Conservation (phyloP, 768 basidiomycete species). For the Pulveroboletus sp. region DNA sequence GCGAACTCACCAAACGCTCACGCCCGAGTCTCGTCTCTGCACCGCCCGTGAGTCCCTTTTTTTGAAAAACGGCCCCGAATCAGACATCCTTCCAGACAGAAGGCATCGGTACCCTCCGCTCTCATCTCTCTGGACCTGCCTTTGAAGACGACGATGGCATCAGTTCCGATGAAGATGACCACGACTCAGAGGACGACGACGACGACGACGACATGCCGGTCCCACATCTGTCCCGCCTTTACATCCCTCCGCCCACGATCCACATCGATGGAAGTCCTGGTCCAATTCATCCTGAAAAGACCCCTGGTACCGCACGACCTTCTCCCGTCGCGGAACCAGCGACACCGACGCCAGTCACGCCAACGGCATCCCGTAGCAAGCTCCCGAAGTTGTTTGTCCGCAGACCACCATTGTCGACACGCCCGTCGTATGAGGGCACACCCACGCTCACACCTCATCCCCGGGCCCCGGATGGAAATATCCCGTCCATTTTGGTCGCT, state of each 20-base stretch:
- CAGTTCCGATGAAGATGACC: conserved; percentile 50
- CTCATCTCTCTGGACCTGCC: conserved; percentile 49
- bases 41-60: conserved; percentile 60
- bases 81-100: conserved; percentile 54
- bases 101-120: conserved; percentile 81
- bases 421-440: conserved; percentile 27
- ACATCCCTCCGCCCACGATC: conserved; percentile 19
- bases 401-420: conserved; percentile 29
- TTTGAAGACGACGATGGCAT: conserved; percentile 80
- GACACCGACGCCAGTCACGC: conserved; percentile 25
- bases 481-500: conserved; percentile 15
- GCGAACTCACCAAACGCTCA: conserved; percentile 60
- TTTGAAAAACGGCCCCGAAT: background rate
- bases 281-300: background rate
- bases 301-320: conserved; percentile 24
- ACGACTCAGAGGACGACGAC: conserved; percentile 26
- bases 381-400: conserved; percentile 36
- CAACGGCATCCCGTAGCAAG: conserved; percentile 28
- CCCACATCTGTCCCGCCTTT: conserved; percentile 22
- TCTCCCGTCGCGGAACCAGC: conserved; percentile 20
- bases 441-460: conserved; percentile 3
- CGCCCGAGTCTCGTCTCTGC: conserved; percentile 69
- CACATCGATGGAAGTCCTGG: conserved; percentile 19
- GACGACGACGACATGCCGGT: conserved; percentile 32
- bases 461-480: background rate